Evolutionary conservation across 129 eudicot genomes (phyloP).

Genomic region (Pseudognaphalium luteoalbum): DNA sequence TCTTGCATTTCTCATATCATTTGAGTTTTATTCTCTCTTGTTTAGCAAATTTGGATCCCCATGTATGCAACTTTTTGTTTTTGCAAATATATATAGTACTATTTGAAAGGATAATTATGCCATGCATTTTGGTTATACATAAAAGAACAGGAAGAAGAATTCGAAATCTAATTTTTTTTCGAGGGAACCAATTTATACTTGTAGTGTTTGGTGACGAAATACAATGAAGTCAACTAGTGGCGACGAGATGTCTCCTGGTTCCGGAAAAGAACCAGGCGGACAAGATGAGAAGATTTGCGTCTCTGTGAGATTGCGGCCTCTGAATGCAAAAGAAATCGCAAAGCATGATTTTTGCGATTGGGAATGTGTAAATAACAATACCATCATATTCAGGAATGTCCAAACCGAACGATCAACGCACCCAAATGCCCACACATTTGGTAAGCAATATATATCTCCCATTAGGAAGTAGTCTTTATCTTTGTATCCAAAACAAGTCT

Average conservation of each 20-base stretch:
- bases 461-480: background rate
- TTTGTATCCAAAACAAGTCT: background rate
- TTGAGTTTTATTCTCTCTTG: slow-evolving; percentile 11
- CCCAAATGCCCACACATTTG: slow-evolving; percentile 76
- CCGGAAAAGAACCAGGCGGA: slow-evolving; percentile 43
- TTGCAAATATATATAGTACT: slow-evolving; percentile 19
- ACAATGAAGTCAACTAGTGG: slow-evolving; percentile 55
- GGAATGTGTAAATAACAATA: slow-evolving; percentile 75
- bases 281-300: slow-evolving; percentile 82
- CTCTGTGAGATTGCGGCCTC: slow-evolving; percentile 84
- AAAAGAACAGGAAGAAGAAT: background rate
- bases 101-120: slow-evolving; percentile 12
- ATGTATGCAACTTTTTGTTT: slow-evolving; percentile 2
- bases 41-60: slow-evolving; percentile 22
- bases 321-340: slow-evolving; percentile 61
- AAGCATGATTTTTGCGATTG: slow-evolving; percentile 66
- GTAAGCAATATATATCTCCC: slow-evolving; percentile 39
- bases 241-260: slow-evolving; percentile 42
- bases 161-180: slow-evolving; percentile 20
- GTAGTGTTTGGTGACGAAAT: slow-evolving; percentile 26
- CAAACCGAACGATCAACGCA: slow-evolving; percentile 53
- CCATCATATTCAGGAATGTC: slow-evolving; percentile 61
- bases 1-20: slow-evolving; percentile 14
- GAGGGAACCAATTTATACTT: slow-evolving; percentile 28
- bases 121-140: slow-evolving; percentile 11